Base-by-base conservation (phyloP, 805 yeast genomes). In the Candida piceae region DNA sequence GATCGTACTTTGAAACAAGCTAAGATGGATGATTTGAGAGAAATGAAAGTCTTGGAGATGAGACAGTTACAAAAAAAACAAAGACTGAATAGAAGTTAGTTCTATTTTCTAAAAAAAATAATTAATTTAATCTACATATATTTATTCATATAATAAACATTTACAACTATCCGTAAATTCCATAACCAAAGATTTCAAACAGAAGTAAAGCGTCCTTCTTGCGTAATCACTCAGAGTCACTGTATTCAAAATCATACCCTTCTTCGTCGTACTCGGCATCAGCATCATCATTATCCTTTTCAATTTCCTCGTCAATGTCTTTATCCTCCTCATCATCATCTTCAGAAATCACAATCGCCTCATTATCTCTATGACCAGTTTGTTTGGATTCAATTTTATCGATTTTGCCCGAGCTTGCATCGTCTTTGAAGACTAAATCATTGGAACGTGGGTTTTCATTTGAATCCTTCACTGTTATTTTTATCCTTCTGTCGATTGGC, bases 21-120 rank as follows among this genome's bases (percentile, higher is more conserved):
- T 0, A 71, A 74, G 47, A 44, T 70, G 27, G 98, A 93, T 55
- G 98, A 90, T 53, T 64, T 69, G 33, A 64, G 71, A 35, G 97
- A 89, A 55, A 76, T 75, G 51, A 74, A 66, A 36, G 69, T 78
- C 52, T 78, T 83, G 45, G 75, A 69, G 42, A 58, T 55, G 41
- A 69, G 63, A 38, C 68, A 68, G 12, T 57, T 58, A 41, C 71
- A 67, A 44, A 77, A 79, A 51, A 56, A 61, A 48, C 61, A 55
- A 40, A 53, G 68, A 32, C 52, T 60, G 34, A 52, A 52, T 11
- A 52, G 38, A 24, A 11, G 27, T 6, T 28, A 16, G 17, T 17
- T n/a, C 13, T 11, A 16, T 26, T 13, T 26, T 13, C 9, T 16
- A 1, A 29, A 18, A 19, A 16, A 13, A 7, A 4, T 16, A 9